Base-by-base conservation (phyloP, 108 stramenopile genomes). In the Cyclostephanos tholiformis region DNA sequence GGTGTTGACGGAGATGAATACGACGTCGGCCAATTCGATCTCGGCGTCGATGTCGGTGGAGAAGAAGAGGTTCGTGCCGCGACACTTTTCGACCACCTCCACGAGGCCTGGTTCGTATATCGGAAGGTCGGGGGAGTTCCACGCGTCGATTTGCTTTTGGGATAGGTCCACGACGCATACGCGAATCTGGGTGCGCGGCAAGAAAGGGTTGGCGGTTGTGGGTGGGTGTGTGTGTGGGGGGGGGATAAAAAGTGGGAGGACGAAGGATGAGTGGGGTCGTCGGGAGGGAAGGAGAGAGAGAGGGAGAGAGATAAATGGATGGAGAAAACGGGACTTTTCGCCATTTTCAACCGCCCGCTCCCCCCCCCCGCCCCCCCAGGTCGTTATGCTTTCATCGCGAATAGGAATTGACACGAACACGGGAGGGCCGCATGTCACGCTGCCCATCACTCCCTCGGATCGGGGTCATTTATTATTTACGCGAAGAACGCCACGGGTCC, bases 1-100 rank as follows among this genome's bases (percentile, higher is more conserved):
- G 29, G 99, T 99, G 88, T 99, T 99, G 67, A 99, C 99, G 16
- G 97, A 97, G 66, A 99, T 97, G 85, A 99, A 99, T 67, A 99
- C 88, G 56, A 99, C 91, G 85, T 99, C 95, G 59, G 97, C 98
- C 29, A 85, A 78, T 56, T 86, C 78, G 57, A 99, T 97, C 71
- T 94, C 96, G 9, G 51, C 80, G 59, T 97, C 97, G 64, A 99
- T 95, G 76, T 98, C 97, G 17, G 97, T 98, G 51, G 95, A 94
- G 86, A 99, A 99, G 84, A 99, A 98, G 63, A 99, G 93, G 81
- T 99, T 99, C 60, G 66, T 66, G 10, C 84, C 90, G 30, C 91
- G 82, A 68, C 83, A 80, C 58, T 86, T 82, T 57, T 90, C 56
- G 17, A 98, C 96, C n/a, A 95, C 89, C 44, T 96, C 98, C 57